These are phyloP conservation scores for Glycyrrhiza uralensis DNA, from an alignment of 306 rosid genomes.

Conservation along the genomic window DNA sequence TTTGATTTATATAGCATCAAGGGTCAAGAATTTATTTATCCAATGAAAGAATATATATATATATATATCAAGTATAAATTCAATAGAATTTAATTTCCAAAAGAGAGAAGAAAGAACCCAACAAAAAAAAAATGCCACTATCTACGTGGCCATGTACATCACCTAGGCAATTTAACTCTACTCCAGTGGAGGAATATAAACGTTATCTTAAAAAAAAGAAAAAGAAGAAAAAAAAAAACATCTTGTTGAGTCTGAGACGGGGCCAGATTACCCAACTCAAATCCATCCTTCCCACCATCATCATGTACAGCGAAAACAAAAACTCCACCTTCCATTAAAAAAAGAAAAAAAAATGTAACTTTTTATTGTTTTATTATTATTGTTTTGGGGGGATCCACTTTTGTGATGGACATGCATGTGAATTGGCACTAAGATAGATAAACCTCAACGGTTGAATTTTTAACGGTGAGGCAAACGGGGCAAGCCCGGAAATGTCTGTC, in stretches of 20 bases:
- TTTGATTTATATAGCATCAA: background rate
- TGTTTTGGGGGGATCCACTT: background rate
- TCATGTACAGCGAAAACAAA: background rate
- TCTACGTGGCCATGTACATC: slow-evolving; percentile 61
- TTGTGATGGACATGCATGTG: slow-evolving; percentile 33
- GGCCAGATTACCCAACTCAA: background rate
- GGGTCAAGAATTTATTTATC: slow-evolving; percentile 13
- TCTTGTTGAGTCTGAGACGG: background rate
- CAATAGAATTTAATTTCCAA: slow-evolving; percentile 40
- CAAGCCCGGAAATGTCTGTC: slow-evolving; percentile 61
- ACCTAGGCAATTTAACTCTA: slow-evolving; percentile 29
- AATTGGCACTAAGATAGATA: slow-evolving; percentile 50
- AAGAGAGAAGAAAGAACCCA: background rate
- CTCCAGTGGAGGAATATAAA: slow-evolving; percentile 22
- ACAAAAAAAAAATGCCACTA: slow-evolving; percentile 32
- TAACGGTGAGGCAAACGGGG: slow-evolving; percentile 64
- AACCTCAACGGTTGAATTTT: slow-evolving; percentile 73
- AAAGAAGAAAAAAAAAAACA: background rate
- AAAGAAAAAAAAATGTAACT: background rate
- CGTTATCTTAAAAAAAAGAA: background rate
- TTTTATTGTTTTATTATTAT: background rate
- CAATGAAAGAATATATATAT: slow-evolving; percentile 62
- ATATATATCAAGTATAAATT: slow-evolving; percentile 34
- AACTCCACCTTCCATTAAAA: background rate
- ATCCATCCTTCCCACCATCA: background rate